Evolutionary conservation across 2,329 filamentous ascomycete genomes (phyloP), one percentile per base, ranked within the genome.

Genomic region (Raffaelea ambrosiae): DNA sequence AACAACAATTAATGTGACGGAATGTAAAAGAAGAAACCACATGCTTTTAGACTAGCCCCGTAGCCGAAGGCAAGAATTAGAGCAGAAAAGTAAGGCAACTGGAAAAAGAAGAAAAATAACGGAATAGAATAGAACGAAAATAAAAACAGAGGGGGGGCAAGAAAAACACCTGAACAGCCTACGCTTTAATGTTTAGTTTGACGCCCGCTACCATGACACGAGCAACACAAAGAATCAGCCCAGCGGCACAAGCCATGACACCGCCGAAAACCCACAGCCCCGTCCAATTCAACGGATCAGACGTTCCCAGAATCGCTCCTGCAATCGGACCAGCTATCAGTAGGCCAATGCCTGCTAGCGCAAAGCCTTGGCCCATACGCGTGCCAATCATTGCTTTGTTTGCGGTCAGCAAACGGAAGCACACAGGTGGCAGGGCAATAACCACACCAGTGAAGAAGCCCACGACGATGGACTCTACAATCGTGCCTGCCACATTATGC

Each of bases 401-500:
- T 3, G 31, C 18, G 14, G 45, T 47, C 19, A 42, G 40, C 2
- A 43, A 23, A 20, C 40, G 45, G 38, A 46, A 46, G 21, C 45
- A 47, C 19, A 47, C 39, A 18, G 39, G 45, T 14, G 45, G 45
- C 26, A 47, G 23, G 9, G 45, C 39, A 14, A 42, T 41, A 39
- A 47, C 39, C 9, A 47, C 39, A 14, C 44, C 44, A 22, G 35
- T 46, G 26, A 46, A 41, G 39, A 41, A 40, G 36, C 44, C 44
- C 3, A 36, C 20, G 5, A 41, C 13, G 19, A 41, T 8, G 14
- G 44, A 8, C 38, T 31, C 31, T 36, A 47, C 45, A 20, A 47
- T 29, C 3, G 36, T 43, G 26, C 45, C 45, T 5, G 45, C 19
- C 3, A 20, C 9, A 20, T 41, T 47, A 13, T 23, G 40, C 3